Evolutionary conservation across 2,329 filamentous ascomycete species (phyloP), one percentile per base, ranked within the genome.

Genomic region (Fusarium stilboides): DNA sequence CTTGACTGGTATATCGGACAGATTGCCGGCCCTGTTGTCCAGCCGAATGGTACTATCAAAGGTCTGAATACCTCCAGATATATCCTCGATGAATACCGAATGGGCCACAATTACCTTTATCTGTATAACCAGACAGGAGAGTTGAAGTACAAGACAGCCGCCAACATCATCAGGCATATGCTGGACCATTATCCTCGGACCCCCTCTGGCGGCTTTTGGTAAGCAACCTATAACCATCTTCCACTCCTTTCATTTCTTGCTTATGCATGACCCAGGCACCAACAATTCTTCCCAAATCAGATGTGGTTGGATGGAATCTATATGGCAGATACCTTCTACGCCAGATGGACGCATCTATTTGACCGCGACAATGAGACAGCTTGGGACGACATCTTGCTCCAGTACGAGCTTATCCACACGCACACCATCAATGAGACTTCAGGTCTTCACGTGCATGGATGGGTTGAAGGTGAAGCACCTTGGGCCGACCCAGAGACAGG

Each of bases 291-390:
- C 56, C 78, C 76, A 4, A 79, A 86, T 56, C 83, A 87, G 71
- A 87, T 87, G 86, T 88, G 86, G 86, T 77, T 88, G 0, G 85
- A 87, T 68, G 86, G 86, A 0, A 83, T 84, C 9, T 85, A 80
- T 63, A 85, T 85, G 83, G 81, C 81, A 2, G 79, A 81, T 36
- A 75, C 77, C 1, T 83, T 82, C 58, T 82, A 81, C 36, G 79
- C 80, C 5, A 75, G 70, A 45, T 83, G 80, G 75, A 80, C 78
- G 3, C 62, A 67, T 8, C 51, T 76, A 8, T 82, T 79, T 45
- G 76, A 82, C 13, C 54, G 46, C 0, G 57, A 63, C 12, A 81
- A 81, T 33, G 52, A 65, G 6, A 78, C 80, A 3, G 83, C 80
- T 3, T 82, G 80, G 75, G 71, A 82, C 43, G 81, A 86, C 22